Evolutionary conservation across 805 yeast genomes (phyloP), one percentile per base, ranked within the genome.

Genomic region (Metschnikowia orientalis): DNA sequence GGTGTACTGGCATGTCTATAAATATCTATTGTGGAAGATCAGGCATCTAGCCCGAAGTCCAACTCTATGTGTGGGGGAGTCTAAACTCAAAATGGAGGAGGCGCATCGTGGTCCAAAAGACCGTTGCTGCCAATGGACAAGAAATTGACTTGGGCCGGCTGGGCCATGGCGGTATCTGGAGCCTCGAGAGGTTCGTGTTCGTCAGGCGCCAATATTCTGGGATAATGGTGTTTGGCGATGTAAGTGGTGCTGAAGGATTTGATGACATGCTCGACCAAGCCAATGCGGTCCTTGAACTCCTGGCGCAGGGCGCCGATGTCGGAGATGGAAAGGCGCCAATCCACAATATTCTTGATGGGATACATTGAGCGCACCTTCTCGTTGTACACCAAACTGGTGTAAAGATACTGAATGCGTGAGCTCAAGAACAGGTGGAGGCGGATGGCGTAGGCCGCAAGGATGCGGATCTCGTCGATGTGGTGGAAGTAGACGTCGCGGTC

Each of bases 401-500:
- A 63, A 28, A 64, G 47, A 6, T 56, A 38, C 9, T 43, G 37
- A 8, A 59, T 35, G 20, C 71, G 45, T 24, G 37, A 35, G 31
- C 48, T 54, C 26, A 64, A 50, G 35, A 56, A 64, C 5, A 57
- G 52, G 10, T 45, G 38, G n/a, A 57, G 20, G 18, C 71, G 42
- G 5, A 59, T 49, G 18, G 58, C 51, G 38, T 64, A 63, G 12
- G 57, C 46, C 4, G 63, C 32, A 13, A 52, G 34, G 8, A 20
- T 12, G 30, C 51, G 50, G 26, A 62, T 44, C 26, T 43, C 38
- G 13, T 27, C 26, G 24, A 30, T 17, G 10, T 39, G 18, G 19
- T 40, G 40, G 5, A 32, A 31, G 32, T 55, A 51, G 6, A 37
- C 27, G 9, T 39, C 44, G 11, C 32, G 32, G 5, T 47, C 37